Percentiles rank a stretch among this genome's conserved stretches.
Conservation (phyloP, 2,329 filamentous ascomycete genomes). For the Botrytis sinoallii region DNA sequence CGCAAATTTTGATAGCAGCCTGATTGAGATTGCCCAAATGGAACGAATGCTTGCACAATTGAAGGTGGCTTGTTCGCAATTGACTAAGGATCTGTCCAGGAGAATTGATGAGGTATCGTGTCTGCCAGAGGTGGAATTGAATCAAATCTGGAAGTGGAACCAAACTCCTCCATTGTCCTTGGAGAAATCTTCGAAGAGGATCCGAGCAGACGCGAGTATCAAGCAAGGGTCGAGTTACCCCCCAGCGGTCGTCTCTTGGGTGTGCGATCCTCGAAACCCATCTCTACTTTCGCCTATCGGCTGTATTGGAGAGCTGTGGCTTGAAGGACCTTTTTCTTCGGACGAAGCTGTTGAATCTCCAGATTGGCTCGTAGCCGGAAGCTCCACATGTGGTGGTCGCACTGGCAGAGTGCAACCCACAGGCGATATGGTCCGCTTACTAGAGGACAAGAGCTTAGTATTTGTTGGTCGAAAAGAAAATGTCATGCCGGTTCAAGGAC, state of each 20-base stretch:
- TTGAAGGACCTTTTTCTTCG: constrained; percentile 52
- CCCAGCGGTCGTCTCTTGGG: constrained; percentile 38
- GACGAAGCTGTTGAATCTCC: constrained; percentile 43
- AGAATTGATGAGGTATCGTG: constrained; percentile 38
- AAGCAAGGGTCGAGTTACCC: constrained; percentile 39
- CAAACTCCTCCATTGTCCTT: constrained; percentile 38
- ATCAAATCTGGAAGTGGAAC: constrained; percentile 46
- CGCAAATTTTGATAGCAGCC: constrained; percentile 43
- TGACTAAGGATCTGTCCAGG: constrained; percentile 32
- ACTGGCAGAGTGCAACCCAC: constrained; percentile 47
- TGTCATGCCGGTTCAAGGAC: constrained; percentile 37
- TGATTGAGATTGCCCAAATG: constrained; percentile 41
- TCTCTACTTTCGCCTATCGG: constrained; percentile 43
- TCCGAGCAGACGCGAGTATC: constrained; percentile 25
- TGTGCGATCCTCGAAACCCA: constrained; percentile 37
- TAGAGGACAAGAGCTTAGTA: constrained; percentile 48
- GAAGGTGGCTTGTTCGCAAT: constrained; percentile 28
- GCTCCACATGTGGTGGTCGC: constrained; percentile 22
- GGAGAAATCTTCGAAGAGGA: constrained; percentile 32
- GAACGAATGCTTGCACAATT: constrained; percentile 40
- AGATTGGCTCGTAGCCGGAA: constrained; percentile 44
- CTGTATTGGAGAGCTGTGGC: constrained; percentile 41
- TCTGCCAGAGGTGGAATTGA: constrained; percentile 36
- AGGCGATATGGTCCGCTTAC: constrained; percentile 56
- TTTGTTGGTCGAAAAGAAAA: constrained; percentile 61